Percentiles rank a stretch among this genome's conserved stretches.
Evolutionary conservation across 1,284 basidiomycete genomes (phyloP).

Genomic region (Leucoagaricus sp.): DNA sequence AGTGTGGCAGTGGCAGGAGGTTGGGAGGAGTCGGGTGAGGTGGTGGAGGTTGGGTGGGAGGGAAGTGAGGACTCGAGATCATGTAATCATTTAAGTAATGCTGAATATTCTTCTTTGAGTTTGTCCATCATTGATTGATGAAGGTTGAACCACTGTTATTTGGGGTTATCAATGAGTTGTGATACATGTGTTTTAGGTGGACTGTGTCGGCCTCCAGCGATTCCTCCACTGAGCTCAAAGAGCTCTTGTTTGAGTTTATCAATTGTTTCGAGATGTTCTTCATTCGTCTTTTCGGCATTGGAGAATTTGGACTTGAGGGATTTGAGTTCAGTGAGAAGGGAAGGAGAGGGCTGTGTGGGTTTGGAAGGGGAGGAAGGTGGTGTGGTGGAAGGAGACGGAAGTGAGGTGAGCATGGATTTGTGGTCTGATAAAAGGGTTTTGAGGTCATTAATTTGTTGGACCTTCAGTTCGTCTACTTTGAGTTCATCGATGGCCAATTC

Average conservation of each 20-base stretch:
- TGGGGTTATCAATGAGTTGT: constrained; percentile 74
- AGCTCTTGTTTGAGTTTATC: constrained; percentile 63
- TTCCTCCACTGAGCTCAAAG: constrained; percentile 73
- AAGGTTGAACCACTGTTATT: constrained; percentile 69
- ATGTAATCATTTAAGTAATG: constrained; percentile 57
- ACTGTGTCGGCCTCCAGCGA: constrained; percentile 77
- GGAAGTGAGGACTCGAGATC: constrained; percentile 45
- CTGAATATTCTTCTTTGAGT: constrained; percentile 75
- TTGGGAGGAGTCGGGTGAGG: background rate
- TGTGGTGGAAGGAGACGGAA: background rate
- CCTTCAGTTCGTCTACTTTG: constrained; percentile 36
- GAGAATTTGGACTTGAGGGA: constrained; percentile 36
- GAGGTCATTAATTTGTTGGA: constrained; percentile 54
- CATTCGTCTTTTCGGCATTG: no score
- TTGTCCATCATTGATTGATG: constrained; percentile 68
- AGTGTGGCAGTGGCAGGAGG: no score
- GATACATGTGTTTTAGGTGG: constrained; percentile 72
- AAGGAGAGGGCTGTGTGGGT: constrained; percentile 40
- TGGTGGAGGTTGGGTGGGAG: background rate
- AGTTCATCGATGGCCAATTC: constrained; percentile 32
- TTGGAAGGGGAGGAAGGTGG: background rate
- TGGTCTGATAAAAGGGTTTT: constrained; percentile 58
- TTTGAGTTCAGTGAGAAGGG: constrained; percentile 49
- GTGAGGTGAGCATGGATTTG: constrained; percentile 36
- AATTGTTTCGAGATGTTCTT: constrained; percentile 15